Base-by-base conservation (phyloP, 2,329 filamentous ascomycete genomes). In the Penicillium glabrum region DNA sequence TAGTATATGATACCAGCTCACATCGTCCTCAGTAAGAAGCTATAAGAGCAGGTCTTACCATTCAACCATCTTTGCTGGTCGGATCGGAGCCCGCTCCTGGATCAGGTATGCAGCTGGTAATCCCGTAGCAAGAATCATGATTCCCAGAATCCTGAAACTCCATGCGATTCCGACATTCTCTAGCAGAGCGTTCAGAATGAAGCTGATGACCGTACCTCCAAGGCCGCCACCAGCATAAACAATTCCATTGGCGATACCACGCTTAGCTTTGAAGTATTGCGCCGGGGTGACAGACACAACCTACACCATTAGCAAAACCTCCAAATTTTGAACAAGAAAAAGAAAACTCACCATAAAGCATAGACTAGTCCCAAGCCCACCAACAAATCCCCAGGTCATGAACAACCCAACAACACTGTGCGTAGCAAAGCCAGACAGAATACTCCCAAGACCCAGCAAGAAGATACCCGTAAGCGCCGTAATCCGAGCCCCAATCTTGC, bases 71-170 rank as follows among this genome's bases (percentile, higher is more conserved):
- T 61, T 55, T 21, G 58, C 33, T 21, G 43, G 52, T 31, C 48
- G 56, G 39, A 61, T 80, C 5, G 26, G 43, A 16, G 51, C 71
- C 44, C 69, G 67, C 46, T 71, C 63, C 57, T 69, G 68, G 44
- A 86, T 78, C 3, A 86, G 63, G 57, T 74, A 83, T 0, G 83
- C 83, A 1, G 82, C 82, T 1, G 85, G 84, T 0, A 86, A 64
- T 0, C 83, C 83, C 0, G 83, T 86, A 0, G 68, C 78, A 6
- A 84, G 67, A 1, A 79, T 83, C 8, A 79, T 59, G n/a, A 86
- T 64, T 0, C 82, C 83, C 0, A 85, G 70, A 1, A 67, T 67
- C 3, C 68, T 61, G 46, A 71, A 71, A 7, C 67, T 70, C 69
- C 69, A 71, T 73, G 78, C 3, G 71, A 70, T 26, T 78, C 83